Conservation (phyloP, 2,329 filamentous ascomycete genomes). For the Cytospora mali region DNA sequence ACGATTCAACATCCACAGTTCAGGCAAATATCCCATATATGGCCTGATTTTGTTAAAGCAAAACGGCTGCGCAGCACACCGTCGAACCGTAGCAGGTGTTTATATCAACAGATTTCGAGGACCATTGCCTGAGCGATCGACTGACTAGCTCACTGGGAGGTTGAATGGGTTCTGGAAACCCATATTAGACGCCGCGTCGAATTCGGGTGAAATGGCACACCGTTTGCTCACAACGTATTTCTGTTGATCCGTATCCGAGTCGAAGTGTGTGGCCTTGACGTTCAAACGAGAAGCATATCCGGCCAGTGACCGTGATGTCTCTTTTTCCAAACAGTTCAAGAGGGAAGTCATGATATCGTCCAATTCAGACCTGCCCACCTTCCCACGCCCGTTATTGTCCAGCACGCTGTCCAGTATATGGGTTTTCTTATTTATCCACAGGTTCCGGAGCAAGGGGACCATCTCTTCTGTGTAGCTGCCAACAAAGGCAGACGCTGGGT, state of each 20-base stretch:
- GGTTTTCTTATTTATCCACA: not conserved
- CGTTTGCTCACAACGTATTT: not conserved
- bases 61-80: no score
- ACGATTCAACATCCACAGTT: no score
- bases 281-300: not conserved
- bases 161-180: not conserved
- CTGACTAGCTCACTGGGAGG: no score
- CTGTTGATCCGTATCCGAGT: not conserved
- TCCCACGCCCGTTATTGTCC: not conserved
- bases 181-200: not conserved
- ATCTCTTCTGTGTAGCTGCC: constrained; percentile 8
- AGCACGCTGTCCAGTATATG: not conserved
- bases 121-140: no score
- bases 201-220: not conserved
- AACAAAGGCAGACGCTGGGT: not conserved
- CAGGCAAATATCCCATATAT: no score
- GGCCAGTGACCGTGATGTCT: not conserved
- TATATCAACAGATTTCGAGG: no score
- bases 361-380: not conserved
- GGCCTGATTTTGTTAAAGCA: no score
- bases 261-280: not conserved
- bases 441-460: not conserved
- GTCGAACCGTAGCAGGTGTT: no score
- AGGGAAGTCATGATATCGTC: not conserved
- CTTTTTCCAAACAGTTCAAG: not conserved